A percentile compares a stretch with the other conserved stretches of the same genome.
These are phyloP conservation scores for Plantago major DNA, from an alignment of 257 asterid species.

Conservation along the genomic window DNA sequence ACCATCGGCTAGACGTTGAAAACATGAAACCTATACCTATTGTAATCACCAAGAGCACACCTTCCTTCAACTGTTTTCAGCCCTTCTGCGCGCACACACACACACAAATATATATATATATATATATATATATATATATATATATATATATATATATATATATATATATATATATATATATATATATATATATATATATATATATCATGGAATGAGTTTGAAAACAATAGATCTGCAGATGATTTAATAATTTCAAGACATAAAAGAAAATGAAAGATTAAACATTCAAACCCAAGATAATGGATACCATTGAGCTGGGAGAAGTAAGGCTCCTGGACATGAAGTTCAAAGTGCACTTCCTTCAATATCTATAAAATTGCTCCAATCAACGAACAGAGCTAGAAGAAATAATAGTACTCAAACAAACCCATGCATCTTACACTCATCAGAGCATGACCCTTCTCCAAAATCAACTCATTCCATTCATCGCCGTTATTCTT, in stretches of 20 bases:
- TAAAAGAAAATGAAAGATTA: constrained; percentile 6
- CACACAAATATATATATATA: too few species aligned
- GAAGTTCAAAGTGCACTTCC: constrained; percentile 70
- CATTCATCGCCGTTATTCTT: constrained; percentile 41
- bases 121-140: too few species aligned
- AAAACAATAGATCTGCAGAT: neutral
- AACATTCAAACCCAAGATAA: constrained; percentile 9
- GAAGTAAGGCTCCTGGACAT: constrained; percentile 87
- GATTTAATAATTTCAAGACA: neutral
- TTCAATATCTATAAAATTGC: constrained; percentile 43
- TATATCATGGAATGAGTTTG: constrained; percentile 4
- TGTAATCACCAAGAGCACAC: constrained; percentile 68
- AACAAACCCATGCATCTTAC: constrained; percentile 28
- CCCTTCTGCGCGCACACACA: constrained; percentile 40
- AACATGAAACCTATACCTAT: constrained; percentile 34
- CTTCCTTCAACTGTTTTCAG: constrained; percentile 85
- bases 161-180: too few species aligned
- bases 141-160: too few species aligned
- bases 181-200: too few species aligned
- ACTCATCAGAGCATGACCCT: constrained; percentile 44
- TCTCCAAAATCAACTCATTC: constrained; percentile 39
- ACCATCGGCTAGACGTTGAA: neutral
- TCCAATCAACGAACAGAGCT: constrained; percentile 12
- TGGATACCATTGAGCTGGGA: constrained; percentile 60
- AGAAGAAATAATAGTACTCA: constrained; percentile 6